phyloP scores from a whole-genome alignment of 192 early-diverging fungal genomes.

The Gamsiella multidivaricata region DNA sequence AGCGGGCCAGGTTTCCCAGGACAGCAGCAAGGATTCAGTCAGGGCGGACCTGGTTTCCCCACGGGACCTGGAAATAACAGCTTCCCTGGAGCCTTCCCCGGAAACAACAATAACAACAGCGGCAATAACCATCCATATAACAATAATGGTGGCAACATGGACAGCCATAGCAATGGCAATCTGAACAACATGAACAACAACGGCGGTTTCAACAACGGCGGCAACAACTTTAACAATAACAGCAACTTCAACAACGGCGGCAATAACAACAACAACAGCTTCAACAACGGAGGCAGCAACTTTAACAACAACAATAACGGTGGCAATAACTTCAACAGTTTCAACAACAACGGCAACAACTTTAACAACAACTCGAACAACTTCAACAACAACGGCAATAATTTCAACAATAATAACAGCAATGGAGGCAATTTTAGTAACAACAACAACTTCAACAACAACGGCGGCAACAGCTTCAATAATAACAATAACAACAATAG shows the following conservation, averaged over 20 bases:
- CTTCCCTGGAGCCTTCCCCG: neutral
- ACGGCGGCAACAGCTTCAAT: conserved; percentile 5
- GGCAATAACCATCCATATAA: conserved; percentile 2
- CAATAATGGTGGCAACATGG: conserved; percentile 7
- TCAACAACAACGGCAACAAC: conserved; percentile 14
- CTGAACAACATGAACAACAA: conserved; percentile 24
- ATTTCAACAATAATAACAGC: conserved; percentile 5
- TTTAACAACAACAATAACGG: conserved; percentile 4
- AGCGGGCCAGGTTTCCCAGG: neutral
- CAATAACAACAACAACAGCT: conserved; percentile 13
- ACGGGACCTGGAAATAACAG: neutral
- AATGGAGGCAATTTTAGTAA: conserved; percentile 14
- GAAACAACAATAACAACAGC: conserved; percentile 13
- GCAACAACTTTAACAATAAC: conserved; percentile 8
- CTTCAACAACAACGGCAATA: neutral
- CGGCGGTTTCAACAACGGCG: conserved; percentile 25
- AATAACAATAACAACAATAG: conserved; percentile 3
- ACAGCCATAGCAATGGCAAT: conserved; percentile 38
- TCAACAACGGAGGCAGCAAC: conserved; percentile 1
- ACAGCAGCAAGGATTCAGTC: neutral
- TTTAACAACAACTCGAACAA: conserved; percentile 1
- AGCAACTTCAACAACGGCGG: conserved; percentile 4
- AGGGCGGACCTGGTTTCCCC: no score
- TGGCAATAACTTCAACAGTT: neutral
- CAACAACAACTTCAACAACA: conserved; percentile 14